A percentile compares a stretch with the other conserved stretches of the same genome.
Conservation (phyloP, 1,139 yeast species). For the Lodderomyces beijingensis region DNA sequence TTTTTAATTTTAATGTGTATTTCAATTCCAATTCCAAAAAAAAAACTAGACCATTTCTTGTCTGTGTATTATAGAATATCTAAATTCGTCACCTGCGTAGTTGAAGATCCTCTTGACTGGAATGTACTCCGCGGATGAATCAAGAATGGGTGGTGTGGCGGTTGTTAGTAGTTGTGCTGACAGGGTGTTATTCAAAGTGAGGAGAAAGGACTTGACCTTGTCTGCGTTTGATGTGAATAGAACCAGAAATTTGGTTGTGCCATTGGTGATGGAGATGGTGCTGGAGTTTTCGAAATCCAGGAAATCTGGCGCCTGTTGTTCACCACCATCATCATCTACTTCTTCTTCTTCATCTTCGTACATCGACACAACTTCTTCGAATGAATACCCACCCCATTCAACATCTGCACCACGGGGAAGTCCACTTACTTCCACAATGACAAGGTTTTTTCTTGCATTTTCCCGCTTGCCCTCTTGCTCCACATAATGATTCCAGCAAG, state of each 20-base stretch:
- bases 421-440: constrained; percentile 54
- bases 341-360: constrained; percentile 43
- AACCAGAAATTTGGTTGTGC: constrained; percentile 8
- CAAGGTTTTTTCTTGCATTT: constrained; percentile 21
- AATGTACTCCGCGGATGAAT: constrained; percentile 17
- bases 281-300: constrained; percentile 10
- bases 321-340: constrained; percentile 12
- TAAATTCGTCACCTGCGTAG: constrained; percentile 16
- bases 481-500: constrained; percentile 19
- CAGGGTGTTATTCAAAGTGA: no score
- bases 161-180: not conserved
- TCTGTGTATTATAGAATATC: constrained; percentile 21
- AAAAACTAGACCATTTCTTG: no score
- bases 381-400: constrained; percentile 74
- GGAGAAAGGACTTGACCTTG: constrained; percentile 9
- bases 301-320: not conserved
- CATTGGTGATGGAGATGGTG: constrained; percentile 12
- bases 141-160: constrained; percentile 2
- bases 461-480: constrained; percentile 13
- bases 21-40: no score
- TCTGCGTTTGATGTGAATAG: constrained; percentile 17
- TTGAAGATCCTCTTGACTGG: constrained; percentile 25
- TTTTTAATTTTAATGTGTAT: constrained; percentile 4
- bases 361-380: constrained; percentile 29
- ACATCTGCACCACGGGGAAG: constrained; percentile 69